Evolutionary conservation across 352 stramenopile genomes (phyloP), one percentile per base, ranked within the genome.

Genomic region (Halophytophthora batemanensis): DNA sequence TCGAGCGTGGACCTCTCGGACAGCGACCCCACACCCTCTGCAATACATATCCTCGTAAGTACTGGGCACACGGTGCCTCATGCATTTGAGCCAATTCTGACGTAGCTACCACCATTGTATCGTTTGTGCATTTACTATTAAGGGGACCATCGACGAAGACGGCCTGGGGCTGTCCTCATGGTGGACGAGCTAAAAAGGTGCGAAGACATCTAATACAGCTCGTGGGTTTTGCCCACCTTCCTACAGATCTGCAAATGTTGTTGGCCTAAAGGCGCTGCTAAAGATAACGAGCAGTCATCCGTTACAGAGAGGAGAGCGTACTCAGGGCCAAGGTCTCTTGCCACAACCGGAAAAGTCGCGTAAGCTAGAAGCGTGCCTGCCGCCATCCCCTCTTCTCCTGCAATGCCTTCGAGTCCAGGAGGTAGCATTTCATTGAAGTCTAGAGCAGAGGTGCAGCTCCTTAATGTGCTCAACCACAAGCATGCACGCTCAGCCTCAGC

Each of bases 111-210:
- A 31, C 29, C 10, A 29, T 56, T 31, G 3, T 21, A 18, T 18
- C 41, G 14, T n/a, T 40, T 15, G 34, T 19, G 6, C 10, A 17
- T 31, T 34, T 15, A 36, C 18, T 3, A n/a, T 50, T 14, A 12
- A 93, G 82, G 83, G 83, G 45, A 92, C 83, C n/a, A 93, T 93
- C 40, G 83, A 93, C 56, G 83, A 93, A 66, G 83, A 93, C 48
- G 83, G 83, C 13, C 56, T 93, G 18, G 83, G 83, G 1, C 64
- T 93, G 18, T 87, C 83, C 15, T 93, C 83, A 58, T 93, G 83
- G 83, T 93, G 83, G 83, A 71, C 63, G 38, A 72, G 54, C 57
- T 72, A 60, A 60, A 35, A 50, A 58, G 40, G 29, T 15, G 18
- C 43, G 1, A 28, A 18, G 10, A 1, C 25, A 23, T 25, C 35